Conservation (phyloP, 148 eudicot genomes). For the Talinum fruticosum region DNA sequence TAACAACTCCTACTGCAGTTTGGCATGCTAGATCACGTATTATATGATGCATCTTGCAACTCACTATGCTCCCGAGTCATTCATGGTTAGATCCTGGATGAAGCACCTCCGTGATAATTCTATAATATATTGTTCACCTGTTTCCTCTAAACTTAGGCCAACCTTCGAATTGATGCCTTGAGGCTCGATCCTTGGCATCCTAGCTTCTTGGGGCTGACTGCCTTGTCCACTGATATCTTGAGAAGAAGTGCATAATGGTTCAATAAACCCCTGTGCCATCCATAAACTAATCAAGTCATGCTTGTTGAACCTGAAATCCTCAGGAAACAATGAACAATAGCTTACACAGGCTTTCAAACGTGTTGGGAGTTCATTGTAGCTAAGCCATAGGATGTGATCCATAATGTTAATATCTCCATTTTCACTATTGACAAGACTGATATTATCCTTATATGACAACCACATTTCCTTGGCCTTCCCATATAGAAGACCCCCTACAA, state of each 20-base stretch:
- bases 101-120: slow-evolving; percentile 27
- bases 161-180: neutral
- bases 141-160: slow-evolving; percentile 9
- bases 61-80: slow-evolving; percentile 21
- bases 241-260: neutral
- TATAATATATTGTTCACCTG: slow-evolving; percentile 18
- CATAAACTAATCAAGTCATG: slow-evolving; percentile 26
- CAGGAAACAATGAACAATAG: slow-evolving; percentile 31
- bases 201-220: too few species aligned
- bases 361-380: slow-evolving; percentile 17
- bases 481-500: slow-evolving; percentile 25
- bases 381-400: slow-evolving; percentile 14
- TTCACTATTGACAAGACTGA: neutral
- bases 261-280: slow-evolving; percentile 26
- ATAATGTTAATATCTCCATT: neutral
- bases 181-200: too few species aligned
- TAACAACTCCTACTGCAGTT: slow-evolving; percentile 2
- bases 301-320: slow-evolving; percentile 26
- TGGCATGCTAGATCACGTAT: slow-evolving; percentile 10
- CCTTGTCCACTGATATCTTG: too few species aligned
- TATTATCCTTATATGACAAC: slow-evolving; percentile 1
- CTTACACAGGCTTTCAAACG: slow-evolving; percentile 24
- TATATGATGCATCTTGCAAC: slow-evolving; percentile 29
- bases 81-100: slow-evolving; percentile 12
- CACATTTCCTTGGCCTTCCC: slow-evolving; percentile 11